Conservation (phyloP, 2,329 filamentous ascomycete genomes). For the Scolecobasidium constrictum region DNA sequence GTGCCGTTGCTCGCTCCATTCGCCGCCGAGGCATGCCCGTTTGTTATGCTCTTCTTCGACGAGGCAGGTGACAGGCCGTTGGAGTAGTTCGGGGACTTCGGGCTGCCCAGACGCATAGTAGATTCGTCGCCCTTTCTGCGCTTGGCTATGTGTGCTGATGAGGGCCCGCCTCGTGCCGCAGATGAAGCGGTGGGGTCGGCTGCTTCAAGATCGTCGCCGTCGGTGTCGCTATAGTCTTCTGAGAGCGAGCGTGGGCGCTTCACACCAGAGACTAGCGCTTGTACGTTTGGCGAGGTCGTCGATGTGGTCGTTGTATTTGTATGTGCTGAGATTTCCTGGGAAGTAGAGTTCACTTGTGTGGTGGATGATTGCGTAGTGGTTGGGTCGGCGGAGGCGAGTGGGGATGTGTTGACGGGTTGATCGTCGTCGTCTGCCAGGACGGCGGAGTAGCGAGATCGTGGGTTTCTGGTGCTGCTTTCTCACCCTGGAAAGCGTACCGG, state of each 20-base stretch:
- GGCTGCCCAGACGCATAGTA: conserved; percentile 32
- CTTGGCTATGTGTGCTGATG: conserved; percentile 23
- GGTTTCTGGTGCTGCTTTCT: too few relatives aligned
- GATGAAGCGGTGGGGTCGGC: neutral
- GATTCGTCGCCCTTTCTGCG: conserved; percentile 29
- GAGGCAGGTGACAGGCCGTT: conserved; percentile 24
- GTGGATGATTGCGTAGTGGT: conserved; percentile 2
- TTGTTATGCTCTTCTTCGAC: conserved; percentile 24
- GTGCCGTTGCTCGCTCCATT: conserved; percentile 22
- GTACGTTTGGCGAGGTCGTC: conserved; percentile 13
- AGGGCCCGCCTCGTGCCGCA: conserved; percentile 10
- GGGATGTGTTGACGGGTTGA: conserved; percentile 58
- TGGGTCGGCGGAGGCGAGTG: conserved; percentile 34
- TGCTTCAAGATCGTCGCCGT: conserved; percentile 10
- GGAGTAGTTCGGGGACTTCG: conserved; percentile 25
- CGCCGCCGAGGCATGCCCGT: conserved; percentile 31
- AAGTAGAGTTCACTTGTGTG: neutral
- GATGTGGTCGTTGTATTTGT: conserved; percentile 13
- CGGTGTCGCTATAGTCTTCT: conserved; percentile 19
- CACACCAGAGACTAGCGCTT: neutral
- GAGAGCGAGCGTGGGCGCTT: neutral
- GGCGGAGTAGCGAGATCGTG: too few relatives aligned
- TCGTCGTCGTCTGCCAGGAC: conserved; percentile 64
- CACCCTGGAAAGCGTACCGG: neutral
- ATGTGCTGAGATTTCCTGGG: conserved; percentile 19